Base-by-base conservation (phyloP, 129 eudicot genomes). In the Centella asiatica region DNA sequence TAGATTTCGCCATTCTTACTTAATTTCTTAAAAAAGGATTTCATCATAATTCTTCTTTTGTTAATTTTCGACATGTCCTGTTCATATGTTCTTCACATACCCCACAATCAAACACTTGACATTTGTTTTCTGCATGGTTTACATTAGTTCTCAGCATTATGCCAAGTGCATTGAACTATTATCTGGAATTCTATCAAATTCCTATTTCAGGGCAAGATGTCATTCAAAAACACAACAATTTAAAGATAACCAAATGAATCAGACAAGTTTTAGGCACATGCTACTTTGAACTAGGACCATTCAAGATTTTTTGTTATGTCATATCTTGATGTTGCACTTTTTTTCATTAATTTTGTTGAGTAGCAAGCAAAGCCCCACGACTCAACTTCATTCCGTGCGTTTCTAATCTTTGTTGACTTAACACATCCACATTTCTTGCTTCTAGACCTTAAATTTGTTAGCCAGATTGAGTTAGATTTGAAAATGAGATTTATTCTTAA, bases 51-150 rank as follows among this genome's bases (percentile, higher is more conserved):
- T 33, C 5, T 47, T 37, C 29, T 0, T 57, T 57, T 33, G 28
- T 57, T 31, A 57, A 57, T 45, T 18, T 32, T 34, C 62, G 33
- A 57, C 44, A 11, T 57, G 44, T n/a, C 63, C 63, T 58, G 28
- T 9, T 40, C 31, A 58, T 58, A 20, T 40, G n/a, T 15, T 15
- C 34, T 28, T 13, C 22, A 58, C 18, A 10, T n/a, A 23, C 34
- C 20, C 8, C 7, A 1, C 0, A 31, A 42, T 42, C 3, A 42
- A 6, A 15, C 46, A 1, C 11, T 20, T 19, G 10, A 39, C 25
- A 58, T 15, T 58, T 34, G 39, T 15, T 34, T 11, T 20, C 19
- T 58, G 23, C 23, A 5, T 5, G 25, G 20, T 34, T 34, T 42
- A n/a, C n/a, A n/a, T n/a, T n/a, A n/a, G 11, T 4, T 14, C 15